Evolutionary conservation across 2,329 filamentous ascomycete species (phyloP), one percentile per base, ranked within the genome.

Genomic region (Bipolaris cookei): DNA sequence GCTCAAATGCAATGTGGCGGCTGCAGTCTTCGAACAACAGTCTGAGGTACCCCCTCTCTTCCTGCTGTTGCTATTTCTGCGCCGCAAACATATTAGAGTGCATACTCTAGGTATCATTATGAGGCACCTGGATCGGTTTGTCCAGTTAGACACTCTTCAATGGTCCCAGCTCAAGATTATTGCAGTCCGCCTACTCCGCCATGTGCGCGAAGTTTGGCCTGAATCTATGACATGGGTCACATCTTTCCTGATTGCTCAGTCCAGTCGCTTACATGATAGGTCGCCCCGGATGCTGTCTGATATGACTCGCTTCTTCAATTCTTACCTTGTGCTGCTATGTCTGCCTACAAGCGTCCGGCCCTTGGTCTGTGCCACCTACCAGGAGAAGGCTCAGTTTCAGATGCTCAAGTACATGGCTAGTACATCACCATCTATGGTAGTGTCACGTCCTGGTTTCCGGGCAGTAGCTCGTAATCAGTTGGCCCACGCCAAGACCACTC

Each of bases 361-460:
- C 0, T 82, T 84, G 54, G 74, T 79, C 35, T 79, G 79, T 13
- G 75, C 77, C 21, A 66, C 69, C 4, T 67, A 81, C 38, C 85
- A 87, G 64, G 81, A 88, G 64, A 79, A 78, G 53, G 84, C 85
- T 4, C 83, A 88, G 54, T 84, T 88, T 54, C 76, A 80, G 37
- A 73, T 88, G 4, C 73, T 88, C 11, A 76, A 79, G 52, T 80
- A 80, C 59, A 88, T 89, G 86, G 80, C 83, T 23, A 75, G 77
- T 18, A 80, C 81, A 45, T 67, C 79, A 20, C 86, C 85, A 7
- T 77, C 84, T 5, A 71, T 88, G 46, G 77, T 80, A 3, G 80
- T 88, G n/a, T 83, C 79, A n/a, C 77, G 81, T 47, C 74, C 78
- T 66, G 86, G 86, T 4, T 88, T 87, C 68, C 79, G 82, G 53